Conservation (phyloP, 805 yeast genomes). For the Alloascoidea africana region DNA sequence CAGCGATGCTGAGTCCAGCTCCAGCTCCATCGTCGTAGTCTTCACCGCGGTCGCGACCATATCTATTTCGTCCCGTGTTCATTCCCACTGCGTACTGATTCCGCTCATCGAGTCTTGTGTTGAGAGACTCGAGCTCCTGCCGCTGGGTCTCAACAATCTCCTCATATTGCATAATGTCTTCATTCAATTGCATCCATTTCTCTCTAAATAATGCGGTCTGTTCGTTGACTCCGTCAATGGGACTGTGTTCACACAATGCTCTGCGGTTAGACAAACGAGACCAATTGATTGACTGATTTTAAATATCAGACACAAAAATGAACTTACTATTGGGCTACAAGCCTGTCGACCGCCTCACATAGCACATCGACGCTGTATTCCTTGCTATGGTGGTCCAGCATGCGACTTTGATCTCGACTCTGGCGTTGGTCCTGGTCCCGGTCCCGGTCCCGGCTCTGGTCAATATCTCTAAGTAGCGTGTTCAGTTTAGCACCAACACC, state of each 20-base stretch:
- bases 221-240: conserved; percentile 22
- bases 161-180: conserved; percentile 28
- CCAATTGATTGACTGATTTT: too few relatives aligned
- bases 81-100: too few relatives aligned
- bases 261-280: too few relatives aligned
- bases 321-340: conserved; percentile 19
- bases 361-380: conserved; percentile 26
- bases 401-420: conserved; percentile 17
- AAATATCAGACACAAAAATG: too few relatives aligned
- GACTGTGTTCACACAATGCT: too few relatives aligned
- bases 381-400: too few relatives aligned
- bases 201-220: conserved; percentile 13
- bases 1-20: too few relatives aligned
- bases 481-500: conserved; percentile 6
- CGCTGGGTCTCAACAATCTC: conserved; percentile 27
- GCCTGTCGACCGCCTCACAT: conserved; percentile 25
- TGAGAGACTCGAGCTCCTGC: conserved; percentile 22
- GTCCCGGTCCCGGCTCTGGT: conserved; percentile 3
- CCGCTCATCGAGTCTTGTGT: too few relatives aligned
- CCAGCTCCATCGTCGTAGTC: too few relatives aligned
- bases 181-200: conserved; percentile 20
- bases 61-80: too few relatives aligned
- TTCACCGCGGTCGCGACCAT: too few relatives aligned
- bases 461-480: conserved; percentile 3
- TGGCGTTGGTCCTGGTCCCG: conserved; percentile 6